phyloP scores from a whole-genome alignment of 106 monocot genomes.

The Apostasia shenzhenica region DNA sequence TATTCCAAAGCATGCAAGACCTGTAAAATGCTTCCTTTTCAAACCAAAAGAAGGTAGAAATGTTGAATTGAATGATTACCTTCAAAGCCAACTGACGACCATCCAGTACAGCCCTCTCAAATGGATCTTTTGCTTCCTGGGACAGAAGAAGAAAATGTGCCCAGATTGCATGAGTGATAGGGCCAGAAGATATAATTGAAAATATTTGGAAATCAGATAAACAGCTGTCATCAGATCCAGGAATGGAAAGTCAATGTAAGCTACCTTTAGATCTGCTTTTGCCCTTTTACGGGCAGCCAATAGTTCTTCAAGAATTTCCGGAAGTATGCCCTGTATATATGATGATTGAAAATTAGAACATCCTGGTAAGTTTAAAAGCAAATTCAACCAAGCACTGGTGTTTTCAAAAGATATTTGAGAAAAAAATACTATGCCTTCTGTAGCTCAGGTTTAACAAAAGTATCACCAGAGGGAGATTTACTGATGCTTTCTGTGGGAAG shows the following conservation, averaged over 20 bases:
- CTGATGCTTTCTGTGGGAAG: conserved; percentile 73
- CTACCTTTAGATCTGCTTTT: conserved; percentile 97
- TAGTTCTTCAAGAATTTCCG: conserved; percentile 98
- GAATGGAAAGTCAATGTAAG: background rate
- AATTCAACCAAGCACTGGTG: background rate
- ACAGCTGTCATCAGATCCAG: background rate
- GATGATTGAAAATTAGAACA: background rate
- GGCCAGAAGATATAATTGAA: background rate
- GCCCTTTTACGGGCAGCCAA: conserved; percentile 98
- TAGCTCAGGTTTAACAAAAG: conserved; percentile 80
- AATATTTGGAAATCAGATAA: background rate
- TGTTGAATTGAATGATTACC: conserved; percentile 22
- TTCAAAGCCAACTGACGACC: conserved; percentile 96
- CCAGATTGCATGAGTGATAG: background rate
- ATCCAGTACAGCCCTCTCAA: conserved; percentile 96
- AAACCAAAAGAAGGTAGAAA: background rate
- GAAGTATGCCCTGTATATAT: conserved; percentile 78
- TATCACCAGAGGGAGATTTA: conserved; percentile 95
- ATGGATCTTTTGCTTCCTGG: conserved; percentile 98
- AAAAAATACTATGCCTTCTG: conserved; percentile 62
- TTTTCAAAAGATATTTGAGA: background rate
- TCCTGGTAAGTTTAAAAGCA: background rate
- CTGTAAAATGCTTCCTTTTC: background rate
- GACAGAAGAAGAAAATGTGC: conserved; percentile 9
- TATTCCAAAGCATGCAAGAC: background rate